Percentiles rank a stretch among this genome's conserved stretches.
phyloP scores from a whole-genome alignment of 2,329 filamentous ascomycete species.

The Kalmusia sp. region DNA sequence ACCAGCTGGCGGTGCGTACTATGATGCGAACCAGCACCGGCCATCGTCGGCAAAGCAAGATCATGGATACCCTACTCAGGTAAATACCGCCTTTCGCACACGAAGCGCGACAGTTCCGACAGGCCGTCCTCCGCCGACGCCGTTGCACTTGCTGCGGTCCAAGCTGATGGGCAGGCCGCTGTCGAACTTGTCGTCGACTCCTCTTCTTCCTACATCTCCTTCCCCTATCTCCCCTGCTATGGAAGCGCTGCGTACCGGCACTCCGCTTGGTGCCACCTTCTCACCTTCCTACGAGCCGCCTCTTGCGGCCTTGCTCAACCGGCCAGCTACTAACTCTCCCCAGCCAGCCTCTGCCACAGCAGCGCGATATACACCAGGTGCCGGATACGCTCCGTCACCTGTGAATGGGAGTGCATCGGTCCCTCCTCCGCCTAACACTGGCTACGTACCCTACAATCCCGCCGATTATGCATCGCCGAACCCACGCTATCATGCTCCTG shows the following conservation, averaged over 20 bases:
- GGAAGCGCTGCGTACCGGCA: constrained; percentile 31
- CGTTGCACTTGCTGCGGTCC: constrained; percentile 29
- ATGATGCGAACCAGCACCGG: constrained; percentile 28
- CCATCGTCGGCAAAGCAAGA: constrained; percentile 32
- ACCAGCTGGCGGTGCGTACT: constrained; percentile 12
- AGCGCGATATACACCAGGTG: constrained; percentile 39
- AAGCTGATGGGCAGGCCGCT: constrained; percentile 28
- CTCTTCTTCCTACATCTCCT: constrained; percentile 23
- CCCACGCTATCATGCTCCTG: constrained; percentile 25
- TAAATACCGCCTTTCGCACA: constrained; percentile 43
- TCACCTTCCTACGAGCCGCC: constrained; percentile 46
- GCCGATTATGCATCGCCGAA: constrained; percentile 33
- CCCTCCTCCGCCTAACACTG: constrained; percentile 31
- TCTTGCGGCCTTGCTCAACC: constrained; percentile 40
- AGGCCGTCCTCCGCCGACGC: constrained; percentile 27
- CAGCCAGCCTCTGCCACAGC: constrained; percentile 38
- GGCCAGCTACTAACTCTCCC: constrained; percentile 40
- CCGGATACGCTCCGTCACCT: constrained; percentile 42
- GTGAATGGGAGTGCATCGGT: constrained; percentile 21
- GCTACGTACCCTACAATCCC: constrained; percentile 40
- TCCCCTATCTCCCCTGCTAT: constrained; percentile 21
- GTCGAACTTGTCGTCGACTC: constrained; percentile 23
- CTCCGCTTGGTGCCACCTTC: constrained; percentile 39
- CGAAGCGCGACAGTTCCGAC: constrained; percentile 35
- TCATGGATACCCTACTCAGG: constrained; percentile 42